A percentile compares a stretch with the other conserved stretches of the same genome.
Evolutionary conservation across 2,329 filamentous ascomycete genomes (phyloP).

Genomic region (Cladosporium sp.): DNA sequence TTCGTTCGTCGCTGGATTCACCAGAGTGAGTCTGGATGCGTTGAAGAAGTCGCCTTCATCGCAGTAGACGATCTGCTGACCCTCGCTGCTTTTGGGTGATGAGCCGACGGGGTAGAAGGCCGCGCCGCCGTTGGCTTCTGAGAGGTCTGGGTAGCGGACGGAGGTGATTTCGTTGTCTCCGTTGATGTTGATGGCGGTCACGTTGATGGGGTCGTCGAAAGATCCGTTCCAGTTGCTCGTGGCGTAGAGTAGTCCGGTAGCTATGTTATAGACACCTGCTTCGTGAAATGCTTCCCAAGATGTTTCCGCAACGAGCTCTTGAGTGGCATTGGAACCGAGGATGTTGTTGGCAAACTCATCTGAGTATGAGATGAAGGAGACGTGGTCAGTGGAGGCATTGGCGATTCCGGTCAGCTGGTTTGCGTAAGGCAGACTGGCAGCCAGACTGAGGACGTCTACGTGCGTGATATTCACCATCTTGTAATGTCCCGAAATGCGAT

Average conservation of each 20-base stretch:
- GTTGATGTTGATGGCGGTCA: slow-evolving; percentile 30
- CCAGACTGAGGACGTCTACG: slow-evolving; percentile 30
- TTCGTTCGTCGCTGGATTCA: slow-evolving; percentile 26
- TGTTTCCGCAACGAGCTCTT: slow-evolving; percentile 23
- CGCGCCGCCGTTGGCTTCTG: slow-evolving; percentile 29
- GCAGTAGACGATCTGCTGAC: slow-evolving; percentile 31
- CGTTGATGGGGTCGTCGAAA: slow-evolving; percentile 31
- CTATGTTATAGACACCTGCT: slow-evolving; percentile 32
- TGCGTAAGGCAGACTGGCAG: slow-evolving; percentile 30
- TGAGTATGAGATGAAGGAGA: slow-evolving; percentile 29
- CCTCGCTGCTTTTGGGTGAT: slow-evolving; percentile 26
- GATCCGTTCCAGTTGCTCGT: slow-evolving; percentile 36
- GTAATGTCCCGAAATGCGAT: background rate
- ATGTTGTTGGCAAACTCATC: slow-evolving; percentile 28
- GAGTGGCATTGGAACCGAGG: slow-evolving; percentile 29
- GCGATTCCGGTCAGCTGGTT: slow-evolving; percentile 25
- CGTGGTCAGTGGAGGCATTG: slow-evolving; percentile 26
- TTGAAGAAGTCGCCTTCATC: slow-evolving; percentile 28
- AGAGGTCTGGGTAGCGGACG: slow-evolving; percentile 24
- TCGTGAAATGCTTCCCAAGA: slow-evolving; percentile 38
- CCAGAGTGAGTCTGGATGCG: slow-evolving; percentile 25
- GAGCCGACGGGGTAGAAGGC: slow-evolving; percentile 30
- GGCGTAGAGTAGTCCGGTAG: slow-evolving; percentile 39
- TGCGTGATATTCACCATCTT: slow-evolving; percentile 33
- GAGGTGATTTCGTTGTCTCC: slow-evolving; percentile 26